phyloP scores from a whole-genome alignment of 2,329 filamentous ascomycete genomes.

The Sporothrix brunneoviolacea region DNA sequence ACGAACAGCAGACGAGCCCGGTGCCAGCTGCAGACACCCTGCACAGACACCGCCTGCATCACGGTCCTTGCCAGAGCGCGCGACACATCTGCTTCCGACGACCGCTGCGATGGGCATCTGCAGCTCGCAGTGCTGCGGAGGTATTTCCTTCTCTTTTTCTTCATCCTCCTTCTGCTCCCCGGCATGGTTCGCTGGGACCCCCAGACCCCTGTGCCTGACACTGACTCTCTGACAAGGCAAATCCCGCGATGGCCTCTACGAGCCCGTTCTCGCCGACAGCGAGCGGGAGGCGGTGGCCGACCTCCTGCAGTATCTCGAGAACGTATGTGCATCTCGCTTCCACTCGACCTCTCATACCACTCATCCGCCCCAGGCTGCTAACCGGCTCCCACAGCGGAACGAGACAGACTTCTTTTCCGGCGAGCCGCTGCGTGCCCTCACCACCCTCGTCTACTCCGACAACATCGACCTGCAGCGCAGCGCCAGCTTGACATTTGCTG shows the following conservation, averaged over 20 bases:
- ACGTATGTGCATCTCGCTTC: constrained; percentile 52
- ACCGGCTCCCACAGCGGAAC: constrained; percentile 56
- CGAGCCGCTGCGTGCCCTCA: constrained; percentile 86
- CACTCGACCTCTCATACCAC: not conserved
- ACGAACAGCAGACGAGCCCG: no score
- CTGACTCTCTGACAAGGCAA: constrained; percentile 44
- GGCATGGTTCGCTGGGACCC: not conserved
- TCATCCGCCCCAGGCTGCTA: constrained; percentile 25
- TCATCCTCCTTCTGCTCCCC: not conserved
- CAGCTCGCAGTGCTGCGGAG: constrained; percentile 57
- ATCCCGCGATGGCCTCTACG: constrained; percentile 74
- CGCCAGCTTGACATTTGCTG: constrained; percentile 95
- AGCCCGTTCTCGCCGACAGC: constrained; percentile 85
- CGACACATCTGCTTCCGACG: not conserved
- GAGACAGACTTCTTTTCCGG: constrained; percentile 98
- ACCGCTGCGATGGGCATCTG: constrained; percentile 51
- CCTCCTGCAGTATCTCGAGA: constrained; percentile 90
- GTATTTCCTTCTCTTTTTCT: constrained; percentile 29
- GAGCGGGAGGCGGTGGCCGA: constrained; percentile 96
- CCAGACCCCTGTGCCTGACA: constrained; percentile 15
- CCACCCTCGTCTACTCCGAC: constrained; percentile 94
- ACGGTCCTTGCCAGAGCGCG: not conserved
- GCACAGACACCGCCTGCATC: not conserved
- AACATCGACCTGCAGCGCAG: constrained; percentile 97
- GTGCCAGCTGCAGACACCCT: not conserved